Evolutionary conservation across 306 rosid species (phyloP), one percentile per base, ranked within the genome.

Genomic region (Carpinus fangiana): DNA sequence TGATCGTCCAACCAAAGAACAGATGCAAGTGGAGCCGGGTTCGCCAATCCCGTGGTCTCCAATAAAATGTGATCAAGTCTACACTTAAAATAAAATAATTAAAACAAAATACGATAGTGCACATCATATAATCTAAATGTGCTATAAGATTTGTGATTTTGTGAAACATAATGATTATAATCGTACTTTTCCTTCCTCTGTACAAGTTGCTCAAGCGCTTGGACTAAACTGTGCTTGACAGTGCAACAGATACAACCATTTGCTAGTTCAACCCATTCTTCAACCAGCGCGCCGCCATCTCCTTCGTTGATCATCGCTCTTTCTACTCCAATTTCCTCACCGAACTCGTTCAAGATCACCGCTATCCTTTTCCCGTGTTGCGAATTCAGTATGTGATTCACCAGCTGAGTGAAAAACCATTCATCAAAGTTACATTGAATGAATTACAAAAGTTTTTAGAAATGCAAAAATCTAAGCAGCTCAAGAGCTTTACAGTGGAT

Each of bases 21-120:
- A 55, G 98, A 95, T 71, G 98, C 98, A 87, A 95, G 91, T 60
- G 97, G 98, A 41, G 96, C 98, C 53, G 97, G 98, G 85, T 95
- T 95, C n/a, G 98, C 98, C 87, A 95, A 78, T 16, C 98, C 98
- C 62, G 98, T 95, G 72, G 98, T 95, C 90, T 95, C 98, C 82
- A 95, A 85, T 85, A 95, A 87, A 79, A 92, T 95, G 87, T 91
- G 97, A 83, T 95, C 98, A 31, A 95, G 86, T 83, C 98, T 95
- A 86, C 77, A 78, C 23, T 76, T 51, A 84, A 47, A 38, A 23
- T 12, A 3, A 17, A 62, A 48, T 28, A 70, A 12, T 3, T 34
- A 56, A 66, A 67, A 31, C 62, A 81, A 17, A 54, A 18, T 5
- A 61, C 7, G 20, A 78, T 21, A 14, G 12, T 48, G 14, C 73